Evolutionary conservation across 805 yeast species (phyloP).

Genomic region (Yarrowia phangngaensis): DNA sequence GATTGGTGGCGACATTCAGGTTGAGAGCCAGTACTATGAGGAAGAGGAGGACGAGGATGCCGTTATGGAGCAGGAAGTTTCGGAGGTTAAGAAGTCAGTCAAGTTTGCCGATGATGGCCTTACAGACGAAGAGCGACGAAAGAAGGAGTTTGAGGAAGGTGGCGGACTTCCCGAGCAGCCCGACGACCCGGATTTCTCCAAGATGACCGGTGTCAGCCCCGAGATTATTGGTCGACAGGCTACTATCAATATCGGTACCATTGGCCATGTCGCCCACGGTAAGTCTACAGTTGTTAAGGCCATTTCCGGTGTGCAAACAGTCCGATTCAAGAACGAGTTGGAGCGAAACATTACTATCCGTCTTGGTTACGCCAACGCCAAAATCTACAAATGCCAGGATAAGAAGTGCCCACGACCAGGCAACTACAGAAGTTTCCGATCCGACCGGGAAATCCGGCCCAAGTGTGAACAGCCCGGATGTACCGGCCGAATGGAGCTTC

Average conservation of each 20-base stretch:
- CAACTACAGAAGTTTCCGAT: conserved; percentile 89
- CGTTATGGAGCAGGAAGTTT: conserved; percentile 46
- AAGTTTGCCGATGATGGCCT: conserved; percentile 71
- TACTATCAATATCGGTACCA: conserved; percentile 95
- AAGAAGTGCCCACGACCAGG: conserved; percentile 87
- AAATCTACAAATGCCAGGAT: conserved; percentile 88
- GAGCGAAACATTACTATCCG: conserved; percentile 99
- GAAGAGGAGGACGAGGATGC: conserved; percentile 46
- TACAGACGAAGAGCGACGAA: conserved; percentile 68
- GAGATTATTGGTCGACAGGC: conserved; percentile 97
- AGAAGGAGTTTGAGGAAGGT: conserved; percentile 90
- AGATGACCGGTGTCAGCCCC: conserved; percentile 82
- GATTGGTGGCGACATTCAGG: conserved; percentile 51
- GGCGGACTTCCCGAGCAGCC: conserved; percentile 99
- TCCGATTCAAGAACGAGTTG: conserved; percentile 96
- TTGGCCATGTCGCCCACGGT: conserved; percentile 96
- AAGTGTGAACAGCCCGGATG: conserved; percentile 86
- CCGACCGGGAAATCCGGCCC: conserved; percentile 93
- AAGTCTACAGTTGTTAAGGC: conserved; percentile 92
- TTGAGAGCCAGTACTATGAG: conserved; percentile 43
- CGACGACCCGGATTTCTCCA: conserved; percentile 74
- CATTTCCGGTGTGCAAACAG: conserved; percentile 98
- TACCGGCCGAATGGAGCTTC: conserved; percentile 78
- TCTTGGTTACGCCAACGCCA: conserved; percentile 98
- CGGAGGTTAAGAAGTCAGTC: conserved; percentile 63